A percentile compares a stretch with the other conserved stretches of the same genome.
These are phyloP conservation scores for Camillea tinctor DNA, from an alignment of 2,329 filamentous ascomycete genomes.

Conservation along the genomic window DNA sequence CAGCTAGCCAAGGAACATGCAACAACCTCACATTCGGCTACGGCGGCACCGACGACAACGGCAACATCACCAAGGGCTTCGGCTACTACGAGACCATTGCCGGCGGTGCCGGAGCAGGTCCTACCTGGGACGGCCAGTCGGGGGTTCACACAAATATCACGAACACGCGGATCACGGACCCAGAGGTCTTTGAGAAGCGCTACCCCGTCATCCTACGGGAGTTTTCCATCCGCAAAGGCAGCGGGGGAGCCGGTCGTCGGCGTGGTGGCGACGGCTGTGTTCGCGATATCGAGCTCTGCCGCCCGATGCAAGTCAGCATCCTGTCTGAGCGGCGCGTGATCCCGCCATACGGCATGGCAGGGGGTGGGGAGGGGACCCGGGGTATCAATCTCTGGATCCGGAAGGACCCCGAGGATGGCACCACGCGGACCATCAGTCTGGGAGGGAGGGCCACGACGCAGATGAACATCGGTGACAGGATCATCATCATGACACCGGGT, in stretches of 20 bases:
- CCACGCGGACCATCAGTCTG: conserved; percentile 47
- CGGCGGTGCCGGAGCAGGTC: conserved; percentile 65
- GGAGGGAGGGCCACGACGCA: conserved; percentile 59
- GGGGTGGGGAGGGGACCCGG: conserved; percentile 63
- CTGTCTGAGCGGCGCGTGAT: conserved; percentile 68
- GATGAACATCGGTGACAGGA: conserved; percentile 58
- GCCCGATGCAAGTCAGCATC: conserved; percentile 68
- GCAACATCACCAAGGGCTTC: conserved; percentile 48
- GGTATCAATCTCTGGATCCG: conserved; percentile 68
- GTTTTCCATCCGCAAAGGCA: conserved; percentile 57
- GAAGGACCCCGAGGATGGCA: conserved; percentile 11
- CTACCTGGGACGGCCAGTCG: conserved; percentile 62
- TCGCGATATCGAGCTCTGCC: conserved; percentile 69
- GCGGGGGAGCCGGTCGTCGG: conserved; percentile 58
- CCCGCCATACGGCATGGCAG: conserved; percentile 68
- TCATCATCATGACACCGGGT: conserved; percentile 60
- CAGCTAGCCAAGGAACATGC: conserved; percentile 71
- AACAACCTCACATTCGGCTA: conserved; percentile 81
- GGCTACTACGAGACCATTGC: conserved; percentile 76
- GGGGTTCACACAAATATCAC: conserved; percentile 74
- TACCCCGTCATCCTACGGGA: conserved; percentile 66
- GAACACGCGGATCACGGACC: conserved; percentile 71
- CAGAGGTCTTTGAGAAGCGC: conserved; percentile 67
- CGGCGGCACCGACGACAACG: conserved; percentile 37
- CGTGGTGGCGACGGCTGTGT: conserved; percentile 66